phyloP scores from a whole-genome alignment of 148 eudicot species.

The Drosera capensis region DNA sequence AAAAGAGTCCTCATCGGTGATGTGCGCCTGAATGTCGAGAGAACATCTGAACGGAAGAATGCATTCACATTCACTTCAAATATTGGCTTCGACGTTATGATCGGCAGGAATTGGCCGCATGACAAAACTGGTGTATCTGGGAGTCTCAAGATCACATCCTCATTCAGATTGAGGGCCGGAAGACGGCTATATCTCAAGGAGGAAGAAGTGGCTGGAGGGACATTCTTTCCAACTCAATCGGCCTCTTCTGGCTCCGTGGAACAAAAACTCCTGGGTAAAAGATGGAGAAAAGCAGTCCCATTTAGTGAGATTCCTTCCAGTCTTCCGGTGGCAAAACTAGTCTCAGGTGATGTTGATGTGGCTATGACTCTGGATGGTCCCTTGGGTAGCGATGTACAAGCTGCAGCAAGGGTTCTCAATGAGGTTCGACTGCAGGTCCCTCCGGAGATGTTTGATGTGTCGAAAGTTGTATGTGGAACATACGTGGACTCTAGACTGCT shows the following conservation, averaged over 20 bases:
- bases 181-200: slow-evolving; percentile 57
- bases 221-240: slow-evolving; percentile 10
- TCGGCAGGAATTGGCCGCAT: slow-evolving; percentile 63
- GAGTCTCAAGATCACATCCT: slow-evolving; percentile 25
- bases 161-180: slow-evolving; percentile 55
- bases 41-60: slow-evolving; percentile 19
- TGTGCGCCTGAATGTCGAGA: slow-evolving; percentile 33
- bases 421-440: slow-evolving; percentile 71
- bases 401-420: slow-evolving; percentile 33
- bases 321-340: slow-evolving; percentile 68
- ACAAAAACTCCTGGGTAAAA: slow-evolving; percentile 40
- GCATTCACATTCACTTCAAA: slow-evolving; percentile 46
- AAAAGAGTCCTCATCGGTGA: slow-evolving; percentile 55
- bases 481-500: slow-evolving; percentile 74
- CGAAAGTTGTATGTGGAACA: slow-evolving; percentile 82
- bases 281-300: slow-evolving; percentile 72
- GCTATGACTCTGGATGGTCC: slow-evolving; percentile 42
- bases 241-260: slow-evolving; percentile 21
- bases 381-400: slow-evolving; percentile 22
- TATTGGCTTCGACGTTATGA: slow-evolving; percentile 38
- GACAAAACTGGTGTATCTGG: slow-evolving; percentile 61
- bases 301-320: slow-evolving; percentile 73
- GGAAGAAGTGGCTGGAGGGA: slow-evolving; percentile 16
- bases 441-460: slow-evolving; percentile 83
- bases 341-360: slow-evolving; percentile 38